Percentiles rank a stretch among this genome's conserved stretches.
Conservation (phyloP, 148 eudicot genomes). For the Heliosperma pusillum region DNA sequence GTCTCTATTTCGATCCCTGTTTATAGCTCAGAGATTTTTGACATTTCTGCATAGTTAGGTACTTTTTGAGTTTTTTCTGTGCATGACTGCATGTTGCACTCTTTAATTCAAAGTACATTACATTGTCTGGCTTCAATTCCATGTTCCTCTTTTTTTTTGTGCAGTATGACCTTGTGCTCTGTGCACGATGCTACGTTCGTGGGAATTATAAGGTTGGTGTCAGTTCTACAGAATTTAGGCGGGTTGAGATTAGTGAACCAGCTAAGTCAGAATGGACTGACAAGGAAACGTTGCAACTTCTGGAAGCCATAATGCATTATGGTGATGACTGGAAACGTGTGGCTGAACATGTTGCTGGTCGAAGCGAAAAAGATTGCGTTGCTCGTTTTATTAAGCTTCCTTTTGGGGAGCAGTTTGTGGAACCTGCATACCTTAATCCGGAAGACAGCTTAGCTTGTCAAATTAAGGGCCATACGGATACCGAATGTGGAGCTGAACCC, state of each 20-base stretch:
- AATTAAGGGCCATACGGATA: constrained; percentile 31
- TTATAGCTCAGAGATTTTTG: background rate
- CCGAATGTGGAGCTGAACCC: constrained; percentile 35
- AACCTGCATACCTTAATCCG: constrained; percentile 45
- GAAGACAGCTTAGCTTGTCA: constrained; percentile 33
- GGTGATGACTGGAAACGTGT: constrained; percentile 96
- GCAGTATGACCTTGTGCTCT: constrained; percentile 82
- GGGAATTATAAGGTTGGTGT: constrained; percentile 60
- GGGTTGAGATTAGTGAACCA: constrained; percentile 88
- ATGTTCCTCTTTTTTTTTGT: constrained; percentile 13
- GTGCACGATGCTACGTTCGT: constrained; percentile 92
- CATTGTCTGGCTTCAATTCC: background rate
- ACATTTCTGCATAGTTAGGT: background rate
- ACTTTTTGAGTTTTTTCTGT: no score
- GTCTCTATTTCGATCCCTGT: no score
- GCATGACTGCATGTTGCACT: background rate
- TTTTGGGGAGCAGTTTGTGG: constrained; percentile 80
- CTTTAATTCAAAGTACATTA: background rate
- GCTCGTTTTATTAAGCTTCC: constrained; percentile 89
- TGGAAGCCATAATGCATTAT: constrained; percentile 84
- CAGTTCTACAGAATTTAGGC: constrained; percentile 60
- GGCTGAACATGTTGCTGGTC: constrained; percentile 75
- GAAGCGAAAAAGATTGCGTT: constrained; percentile 81
- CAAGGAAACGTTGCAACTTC: constrained; percentile 78
- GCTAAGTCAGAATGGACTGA: constrained; percentile 80